A percentile compares a stretch with the other conserved stretches of the same genome.
These are phyloP conservation scores for Breynia disticha DNA, from an alignment of 441 rosid species.

Conservation along the genomic window DNA sequence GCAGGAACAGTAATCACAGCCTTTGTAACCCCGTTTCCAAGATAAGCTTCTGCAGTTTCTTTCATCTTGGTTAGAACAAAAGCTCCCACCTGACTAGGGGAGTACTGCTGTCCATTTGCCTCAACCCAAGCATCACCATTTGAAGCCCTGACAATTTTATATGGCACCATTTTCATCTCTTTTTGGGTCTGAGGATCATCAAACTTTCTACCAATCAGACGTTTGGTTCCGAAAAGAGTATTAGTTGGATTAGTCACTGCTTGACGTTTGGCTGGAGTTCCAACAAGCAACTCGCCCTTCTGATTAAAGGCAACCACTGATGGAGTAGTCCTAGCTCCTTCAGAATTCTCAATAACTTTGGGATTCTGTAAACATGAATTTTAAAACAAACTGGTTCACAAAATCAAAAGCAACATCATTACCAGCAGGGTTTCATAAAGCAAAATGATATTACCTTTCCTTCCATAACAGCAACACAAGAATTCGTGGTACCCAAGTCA, in stretches of 20 bases:
- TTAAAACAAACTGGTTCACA: not conserved
- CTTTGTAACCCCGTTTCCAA: slow-evolving; percentile 59
- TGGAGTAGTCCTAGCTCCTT: slow-evolving; percentile 83
- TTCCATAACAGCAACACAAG: slow-evolving; percentile 95
- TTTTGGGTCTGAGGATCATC: slow-evolving; percentile 80
- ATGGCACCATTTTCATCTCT: slow-evolving; percentile 95
- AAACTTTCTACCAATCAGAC: slow-evolving; percentile 68
- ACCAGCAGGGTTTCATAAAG: no score
- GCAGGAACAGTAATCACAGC: slow-evolving; percentile 88
- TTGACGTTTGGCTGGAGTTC: slow-evolving; percentile 90
- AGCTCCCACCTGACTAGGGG: slow-evolving; percentile 86
- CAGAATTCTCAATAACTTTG: slow-evolving; percentile 82
- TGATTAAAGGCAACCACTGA: slow-evolving; percentile 77
- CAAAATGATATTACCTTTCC: slow-evolving; percentile 49
- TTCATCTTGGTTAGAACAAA: slow-evolving; percentile 78
- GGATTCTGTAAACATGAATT: slow-evolving; percentile 37
- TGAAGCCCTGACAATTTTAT: slow-evolving; percentile 75
- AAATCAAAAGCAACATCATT: not conserved
- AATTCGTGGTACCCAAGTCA: slow-evolving; percentile 93
- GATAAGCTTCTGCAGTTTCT: slow-evolving; percentile 78
- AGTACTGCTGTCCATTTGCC: slow-evolving; percentile 71
- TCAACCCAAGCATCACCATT: slow-evolving; percentile 96
- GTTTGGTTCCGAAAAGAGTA: slow-evolving; percentile 70
- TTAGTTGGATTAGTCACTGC: slow-evolving; percentile 87
- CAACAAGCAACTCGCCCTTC: slow-evolving; percentile 76